Base-by-base conservation (phyloP, 1,139 yeast genomes). In the Saccharomyces uvarum region DNA sequence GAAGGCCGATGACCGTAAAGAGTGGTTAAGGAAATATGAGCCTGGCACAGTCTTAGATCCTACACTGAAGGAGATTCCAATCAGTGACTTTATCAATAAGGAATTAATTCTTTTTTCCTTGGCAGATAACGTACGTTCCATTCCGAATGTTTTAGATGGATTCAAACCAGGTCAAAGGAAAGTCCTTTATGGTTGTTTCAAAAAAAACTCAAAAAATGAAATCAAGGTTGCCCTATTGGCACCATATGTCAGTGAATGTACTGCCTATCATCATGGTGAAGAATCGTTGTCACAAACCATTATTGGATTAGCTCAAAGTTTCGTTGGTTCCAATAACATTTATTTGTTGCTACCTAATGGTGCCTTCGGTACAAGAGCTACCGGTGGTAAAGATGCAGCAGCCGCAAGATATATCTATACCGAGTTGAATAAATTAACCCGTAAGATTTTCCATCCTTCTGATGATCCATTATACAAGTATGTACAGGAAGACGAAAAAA, bases 301-400 rank as follows among this genome's bases (percentile, higher is more conserved):
- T 68, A 83, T 93, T 64, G 95, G 96, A 21, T 74, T 95, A 68
- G 99, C 99, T 0, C 99, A 95, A 70, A 90, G 89, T 69, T 95
- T 88, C 67, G 86, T 93, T 54, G 99, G 99, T 8, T 80, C 96
- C 9, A 95, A 95, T 67, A 95, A 95, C 66, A 75, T 95, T 63
- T 88, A 95, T 68, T 66, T 89, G 51, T 76, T 95, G 62, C 79
- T 84, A 70, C 99, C 99, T 49, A 87, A 86, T 69, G 99, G 99
- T 77, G 86, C 91, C 29, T 95, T 95, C 70, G 99, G 99, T 79
- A 86, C 97, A 1, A 83, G 99, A 73, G 93, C 95, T 47, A 80
- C 90, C 38, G 99, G 99, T 72, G 99, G 99, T 75, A 95, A 95
- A 70, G 99, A 95, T 76, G 95, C 90, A 27, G 88, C 98, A n/a